These are phyloP conservation scores for Colletotrichum destructivum DNA, from an alignment of 2,329 filamentous ascomycete species.

Conservation along the genomic window DNA sequence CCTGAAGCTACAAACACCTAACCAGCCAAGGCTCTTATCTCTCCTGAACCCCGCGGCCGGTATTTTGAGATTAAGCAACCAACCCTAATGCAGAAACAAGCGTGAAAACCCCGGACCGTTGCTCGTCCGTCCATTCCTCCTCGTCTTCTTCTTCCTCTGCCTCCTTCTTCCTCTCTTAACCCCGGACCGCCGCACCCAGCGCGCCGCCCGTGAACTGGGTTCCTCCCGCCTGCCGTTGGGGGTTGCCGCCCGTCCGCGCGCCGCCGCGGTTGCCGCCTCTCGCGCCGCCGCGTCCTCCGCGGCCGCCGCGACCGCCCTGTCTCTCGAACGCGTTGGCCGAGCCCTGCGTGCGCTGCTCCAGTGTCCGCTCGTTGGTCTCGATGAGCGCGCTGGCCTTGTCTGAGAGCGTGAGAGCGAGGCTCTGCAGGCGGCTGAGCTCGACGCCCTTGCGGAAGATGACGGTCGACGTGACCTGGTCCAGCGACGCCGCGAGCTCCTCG, in stretches of 20 bases:
- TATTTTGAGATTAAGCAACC: conserved; percentile 44
- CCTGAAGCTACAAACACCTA: conserved; percentile 44
- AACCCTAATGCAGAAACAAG: conserved; percentile 44
- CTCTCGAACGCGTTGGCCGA: conserved; percentile 96
- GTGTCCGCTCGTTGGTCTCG: conserved; percentile 96
- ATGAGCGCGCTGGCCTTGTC: conserved; percentile 98
- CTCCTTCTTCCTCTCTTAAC: conserved; percentile 56
- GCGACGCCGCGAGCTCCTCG: conserved; percentile 94
- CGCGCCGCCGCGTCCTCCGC: conserved; percentile 77
- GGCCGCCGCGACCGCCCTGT: conserved; percentile 83
- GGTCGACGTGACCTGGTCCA: conserved; percentile 97
- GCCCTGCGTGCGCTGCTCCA: conserved; percentile 97
- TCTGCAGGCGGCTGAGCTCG: conserved; percentile 95
- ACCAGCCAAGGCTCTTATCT: conserved; percentile 37
- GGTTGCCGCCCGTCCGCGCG: conserved; percentile 69
- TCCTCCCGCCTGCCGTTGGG: conserved; percentile 78
- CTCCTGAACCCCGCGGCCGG: conserved; percentile 41
- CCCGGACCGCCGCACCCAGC: conserved; percentile 77
- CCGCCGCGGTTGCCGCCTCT: conserved; percentile 74
- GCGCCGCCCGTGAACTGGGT: conserved; percentile 88
- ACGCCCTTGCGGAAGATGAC: conserved; percentile 99
- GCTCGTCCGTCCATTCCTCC: conserved; percentile 21
- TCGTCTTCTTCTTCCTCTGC: conserved; percentile 10
- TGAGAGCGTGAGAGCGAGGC: conserved; percentile 90
- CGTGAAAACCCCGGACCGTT: conserved; percentile 38